A percentile compares a stretch with the other conserved stretches of the same genome.
These are phyloP conservation scores for Penicillium digitatum DNA, from an alignment of 2,329 filamentous ascomycete genomes.

Conservation along the genomic window DNA sequence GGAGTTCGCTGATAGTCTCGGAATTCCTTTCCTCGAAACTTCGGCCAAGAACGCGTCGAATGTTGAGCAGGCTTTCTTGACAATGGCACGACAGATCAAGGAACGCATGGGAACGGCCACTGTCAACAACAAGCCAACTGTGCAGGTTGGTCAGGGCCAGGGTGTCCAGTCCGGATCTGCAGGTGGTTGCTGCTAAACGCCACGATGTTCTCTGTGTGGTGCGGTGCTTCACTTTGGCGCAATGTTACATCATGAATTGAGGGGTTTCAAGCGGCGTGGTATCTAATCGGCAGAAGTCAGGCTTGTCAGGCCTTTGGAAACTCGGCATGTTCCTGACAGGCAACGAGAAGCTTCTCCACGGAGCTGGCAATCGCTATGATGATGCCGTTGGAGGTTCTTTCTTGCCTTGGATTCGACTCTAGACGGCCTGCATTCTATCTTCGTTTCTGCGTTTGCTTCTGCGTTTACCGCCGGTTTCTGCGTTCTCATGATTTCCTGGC, in stretches of 20 bases:
- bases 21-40: slow-evolving; percentile 98
- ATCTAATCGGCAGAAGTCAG: slow-evolving; percentile 12
- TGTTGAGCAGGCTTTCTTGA: slow-evolving; percentile 99
- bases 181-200: slow-evolving; percentile 81
- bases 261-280: slow-evolving; percentile 17
- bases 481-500: slow-evolving; percentile 14
- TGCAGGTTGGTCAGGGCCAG: slow-evolving; percentile 92
- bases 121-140: slow-evolving; percentile 97
- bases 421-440: slow-evolving; percentile 31
- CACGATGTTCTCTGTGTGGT: slow-evolving; percentile 10
- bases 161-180: slow-evolving; percentile 83
- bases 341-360: slow-evolving; percentile 8
- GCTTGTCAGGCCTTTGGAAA: slow-evolving; percentile 11
- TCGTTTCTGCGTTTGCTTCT: slow-evolving; percentile 28
- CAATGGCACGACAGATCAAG: slow-evolving; percentile 99
- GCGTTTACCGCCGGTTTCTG: slow-evolving; percentile 29
- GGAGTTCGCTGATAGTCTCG: slow-evolving; percentile 98
- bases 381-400: slow-evolving; percentile 13
- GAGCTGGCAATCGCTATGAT: slow-evolving; percentile 12
- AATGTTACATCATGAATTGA: slow-evolving; percentile 24
- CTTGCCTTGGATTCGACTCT: slow-evolving; percentile 32
- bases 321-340: slow-evolving; percentile 6
- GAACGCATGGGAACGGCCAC: slow-evolving; percentile 97
- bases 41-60: slow-evolving; percentile 99
- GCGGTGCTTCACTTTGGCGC: slow-evolving; percentile 26